phyloP scores from a whole-genome alignment of 2,329 filamentous ascomycete species.

The Fusarium pininemorale region DNA sequence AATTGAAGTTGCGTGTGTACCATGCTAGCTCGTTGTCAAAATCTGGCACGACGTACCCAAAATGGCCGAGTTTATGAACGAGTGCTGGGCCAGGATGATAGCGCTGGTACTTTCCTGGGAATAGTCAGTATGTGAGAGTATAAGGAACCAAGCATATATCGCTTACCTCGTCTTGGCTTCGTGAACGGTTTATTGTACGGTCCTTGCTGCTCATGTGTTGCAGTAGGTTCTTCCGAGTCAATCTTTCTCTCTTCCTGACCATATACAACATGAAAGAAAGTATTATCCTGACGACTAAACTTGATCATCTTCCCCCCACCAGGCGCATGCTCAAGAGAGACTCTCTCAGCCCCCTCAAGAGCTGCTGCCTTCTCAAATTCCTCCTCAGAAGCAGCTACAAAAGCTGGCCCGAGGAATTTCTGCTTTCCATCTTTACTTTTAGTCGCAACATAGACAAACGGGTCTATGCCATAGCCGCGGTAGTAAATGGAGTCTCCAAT shows the following conservation, averaged over 20 bases:
- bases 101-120: background rate
- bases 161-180: background rate
- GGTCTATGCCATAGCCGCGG: background rate
- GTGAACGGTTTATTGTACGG: background rate
- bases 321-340: background rate
- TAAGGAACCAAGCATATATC: accelerated
- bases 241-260: background rate
- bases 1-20: background rate
- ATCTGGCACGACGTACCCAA: background rate
- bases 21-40: background rate
- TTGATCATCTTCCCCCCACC: background rate
- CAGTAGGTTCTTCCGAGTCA: background rate
- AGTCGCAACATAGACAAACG: background rate
- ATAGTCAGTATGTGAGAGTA: background rate
- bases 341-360: background rate
- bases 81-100: background rate
- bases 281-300: background rate
- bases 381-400: background rate
- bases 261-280: background rate
- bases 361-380: background rate
- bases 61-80: background rate
- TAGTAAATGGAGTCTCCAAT: background rate
- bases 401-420: background rate
- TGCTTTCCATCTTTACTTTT: background rate
- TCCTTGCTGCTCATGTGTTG: background rate